Percentiles rank a stretch among this genome's conserved stretches.
Evolutionary conservation across 2,329 filamentous ascomycete species (phyloP).

Genomic region (Colletotrichum sp.): DNA sequence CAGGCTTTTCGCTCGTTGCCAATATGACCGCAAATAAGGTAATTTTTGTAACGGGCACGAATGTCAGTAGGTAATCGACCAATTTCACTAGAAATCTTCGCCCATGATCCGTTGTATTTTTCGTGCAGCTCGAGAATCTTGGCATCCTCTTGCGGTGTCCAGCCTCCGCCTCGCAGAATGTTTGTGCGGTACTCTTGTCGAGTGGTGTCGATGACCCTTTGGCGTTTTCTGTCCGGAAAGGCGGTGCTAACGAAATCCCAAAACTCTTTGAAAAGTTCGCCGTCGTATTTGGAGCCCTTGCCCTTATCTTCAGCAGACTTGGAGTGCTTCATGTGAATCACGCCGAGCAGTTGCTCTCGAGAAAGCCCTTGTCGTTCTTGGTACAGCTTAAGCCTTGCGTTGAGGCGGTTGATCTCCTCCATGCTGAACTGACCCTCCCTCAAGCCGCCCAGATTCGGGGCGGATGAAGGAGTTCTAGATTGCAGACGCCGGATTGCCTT

Average conservation of each 20-base stretch:
- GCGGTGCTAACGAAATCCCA: conserved; percentile 55
- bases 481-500: neutral
- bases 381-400: conserved; percentile 38
- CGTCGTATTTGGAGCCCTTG: conserved; percentile 28
- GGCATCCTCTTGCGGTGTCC: conserved; percentile 64
- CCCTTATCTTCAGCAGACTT: conserved; percentile 34
- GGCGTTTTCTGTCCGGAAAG: conserved; percentile 55
- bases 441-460: neutral
- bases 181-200: conserved; percentile 72
- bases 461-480: neutral
- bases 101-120: conserved; percentile 63
- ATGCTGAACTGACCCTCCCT: conserved; percentile 46
- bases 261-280: conserved; percentile 45
- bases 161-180: conserved; percentile 59
- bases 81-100: conserved; percentile 63
- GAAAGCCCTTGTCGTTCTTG: conserved; percentile 45
- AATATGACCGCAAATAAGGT: conserved; percentile 62
- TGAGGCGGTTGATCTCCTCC: conserved; percentile 35
- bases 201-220: conserved; percentile 60
- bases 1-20: conserved; percentile 58
- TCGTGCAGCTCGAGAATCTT: conserved; percentile 53
- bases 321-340: conserved; percentile 36
- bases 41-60: conserved; percentile 74
- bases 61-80: conserved; percentile 70
- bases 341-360: conserved; percentile 51